Base-by-base conservation (phyloP, 352 stramenopile species). In the Pythium dissotocum region DNA sequence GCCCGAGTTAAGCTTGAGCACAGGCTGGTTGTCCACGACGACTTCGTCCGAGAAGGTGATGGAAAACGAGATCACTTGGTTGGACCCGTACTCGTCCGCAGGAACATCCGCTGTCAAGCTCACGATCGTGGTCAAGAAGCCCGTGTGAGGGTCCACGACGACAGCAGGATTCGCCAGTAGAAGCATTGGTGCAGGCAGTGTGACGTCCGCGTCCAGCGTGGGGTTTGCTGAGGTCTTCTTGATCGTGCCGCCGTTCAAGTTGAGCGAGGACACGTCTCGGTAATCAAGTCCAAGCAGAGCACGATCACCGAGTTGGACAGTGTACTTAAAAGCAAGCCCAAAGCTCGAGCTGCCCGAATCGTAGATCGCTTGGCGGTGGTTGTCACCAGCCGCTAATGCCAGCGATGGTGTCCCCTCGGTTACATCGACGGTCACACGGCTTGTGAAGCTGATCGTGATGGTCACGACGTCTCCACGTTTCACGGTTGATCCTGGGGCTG, bases 21-120 rank as follows among this genome's bases (percentile, higher is more conserved):
- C 68, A 2, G 85, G 75, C 8, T 78, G 67, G 21, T 82, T 75
- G 40, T 80, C 74, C 21, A 94, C 70, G 26, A 59, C 70, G n/a
- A 96, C 83, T 72, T 91, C 83, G 51, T 94, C 86, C 0, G 88
- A 88, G 57, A 94, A 93, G 5, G 67, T 82, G 40, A 96, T 61
- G 8, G 75, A 79, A 40, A 94, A 72, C 13, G 75, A 80, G 38
- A 96, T 87, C 26, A 92, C 74, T 61, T 94, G 85, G 26, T 92
- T 90, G 3, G 71, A 75, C 16, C 88, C 88, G 40, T 93, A 96
- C 1, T 82, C 76, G 0, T 82, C 88, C 6, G 75, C 59, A 3
- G 55, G 13, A 2, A 87, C 65, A 56, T 94, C 82, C 2, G 79
- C 79, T 9, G 71, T 75, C 4, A 94, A 66, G 8, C 59, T 72